Base-by-base conservation (phyloP, 2,329 filamentous ascomycete species). In the Penicillium glabrum region DNA sequence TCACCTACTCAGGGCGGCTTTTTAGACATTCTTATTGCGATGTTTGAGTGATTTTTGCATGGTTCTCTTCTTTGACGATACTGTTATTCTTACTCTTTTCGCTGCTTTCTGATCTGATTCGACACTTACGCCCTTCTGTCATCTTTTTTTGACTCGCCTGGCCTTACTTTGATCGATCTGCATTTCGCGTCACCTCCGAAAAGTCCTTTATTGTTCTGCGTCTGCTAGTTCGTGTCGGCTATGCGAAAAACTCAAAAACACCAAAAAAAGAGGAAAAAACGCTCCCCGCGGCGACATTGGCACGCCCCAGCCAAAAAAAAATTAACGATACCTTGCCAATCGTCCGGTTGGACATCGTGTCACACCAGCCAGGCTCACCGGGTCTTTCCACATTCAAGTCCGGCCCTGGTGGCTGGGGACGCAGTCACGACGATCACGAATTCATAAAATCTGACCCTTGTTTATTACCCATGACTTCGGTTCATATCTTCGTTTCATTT, bases 341-440 rank as follows among this genome's bases (percentile, higher is more conserved):
- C 44, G 23, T 23, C 16, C 29, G 47, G 33, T 46, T 45, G 47
- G 27, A 39, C 43, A 16, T 39, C 19, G 48, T 52, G 56, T 58
- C 26, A 53, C 50, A 29, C 26, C 29, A 46, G n/a, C 44, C 33
- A 45, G 45, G 56, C 45, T 57, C 31, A 39, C 57, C 56, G 63
- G 58, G 57, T 63, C 47, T 49, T 49, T 27, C 41, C 21, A 2
- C 21, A 5, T 6, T 10, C 3, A 26, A 24, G 24, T 60, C 60
- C 60, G 45, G 39, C 35, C 46, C 37, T 46, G 44, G 24, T 54
- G 57, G 61, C 60, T 58, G 57, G 63, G 59, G 58, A 63, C 60
- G 68, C 67, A 69, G 68, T 70, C 68, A 72, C 69, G 70, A 72
- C 64, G 69, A 71, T 72, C 59, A 73, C 67, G 70, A 73, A 66